phyloP scores from a whole-genome alignment of 1,284 basidiomycete species.

The Cutaneotrichosporon sp. region DNA sequence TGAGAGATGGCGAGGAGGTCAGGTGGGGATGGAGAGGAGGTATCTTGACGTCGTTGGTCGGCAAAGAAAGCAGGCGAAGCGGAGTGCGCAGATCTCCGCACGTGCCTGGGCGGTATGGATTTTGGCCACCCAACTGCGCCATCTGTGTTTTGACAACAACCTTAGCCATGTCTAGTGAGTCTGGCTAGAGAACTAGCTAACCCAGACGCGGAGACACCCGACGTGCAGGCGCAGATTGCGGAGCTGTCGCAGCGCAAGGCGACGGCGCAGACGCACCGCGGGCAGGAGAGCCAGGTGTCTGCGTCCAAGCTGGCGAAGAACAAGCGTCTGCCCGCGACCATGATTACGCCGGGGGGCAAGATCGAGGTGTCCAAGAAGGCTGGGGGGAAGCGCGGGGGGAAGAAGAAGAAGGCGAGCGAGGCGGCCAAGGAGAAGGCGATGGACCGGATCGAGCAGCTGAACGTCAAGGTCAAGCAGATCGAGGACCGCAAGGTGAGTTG shows the following conservation, averaged over 20 bases:
- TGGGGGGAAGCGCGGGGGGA: slow-evolving; percentile 13
- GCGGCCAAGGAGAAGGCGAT: slow-evolving; percentile 44
- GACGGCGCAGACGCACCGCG: slow-evolving; percentile 22
- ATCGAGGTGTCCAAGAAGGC: slow-evolving; percentile 37
- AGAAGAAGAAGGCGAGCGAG: slow-evolving; percentile 34
- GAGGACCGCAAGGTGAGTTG: slow-evolving; percentile 47
- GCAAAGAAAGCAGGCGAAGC: neutral
- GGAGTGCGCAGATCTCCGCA: neutral
- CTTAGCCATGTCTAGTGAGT: slow-evolving; percentile 14
- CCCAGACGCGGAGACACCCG: neutral
- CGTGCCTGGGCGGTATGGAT: neutral
- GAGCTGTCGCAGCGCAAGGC: slow-evolving; percentile 23
- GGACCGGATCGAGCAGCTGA: slow-evolving; percentile 34
- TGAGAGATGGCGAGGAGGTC: neutral
- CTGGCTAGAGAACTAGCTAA: neutral
- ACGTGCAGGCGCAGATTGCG: slow-evolving; percentile 19
- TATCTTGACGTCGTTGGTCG: too few species aligned
- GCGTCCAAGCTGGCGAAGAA: slow-evolving; percentile 48
- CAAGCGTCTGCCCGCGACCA: slow-evolving; percentile 48
- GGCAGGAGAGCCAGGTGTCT: slow-evolving; percentile 26
- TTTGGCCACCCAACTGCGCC: slow-evolving; percentile 7
- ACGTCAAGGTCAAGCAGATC: slow-evolving; percentile 28
- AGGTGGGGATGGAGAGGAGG: too few species aligned
- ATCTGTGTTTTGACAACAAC: neutral
- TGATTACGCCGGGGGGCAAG: slow-evolving; percentile 41